These are phyloP conservation scores for Eutrema heterophyllum DNA, from an alignment of 345 rosid genomes.

Conservation along the genomic window DNA sequence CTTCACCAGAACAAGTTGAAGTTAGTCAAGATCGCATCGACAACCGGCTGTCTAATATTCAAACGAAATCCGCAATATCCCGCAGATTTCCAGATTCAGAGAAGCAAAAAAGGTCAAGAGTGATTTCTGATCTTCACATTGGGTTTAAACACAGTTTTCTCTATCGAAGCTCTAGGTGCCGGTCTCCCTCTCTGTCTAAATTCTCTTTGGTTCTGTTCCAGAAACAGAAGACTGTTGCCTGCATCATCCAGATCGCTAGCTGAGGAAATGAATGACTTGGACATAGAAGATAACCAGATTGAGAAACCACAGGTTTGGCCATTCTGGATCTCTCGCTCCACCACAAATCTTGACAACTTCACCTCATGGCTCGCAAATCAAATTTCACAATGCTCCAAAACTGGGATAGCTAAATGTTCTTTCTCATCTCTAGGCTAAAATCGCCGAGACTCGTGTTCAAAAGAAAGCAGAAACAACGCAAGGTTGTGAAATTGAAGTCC, in stretches of 20 bases:
- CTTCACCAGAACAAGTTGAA: constrained; percentile 22
- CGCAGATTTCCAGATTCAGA: constrained; percentile 20
- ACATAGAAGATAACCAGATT: constrained; percentile 40
- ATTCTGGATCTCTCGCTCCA: neutral
- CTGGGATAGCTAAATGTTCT: neutral
- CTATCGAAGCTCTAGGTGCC: neutral
- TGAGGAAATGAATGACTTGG: constrained; percentile 47
- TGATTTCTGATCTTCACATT: neutral
- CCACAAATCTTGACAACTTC: neutral
- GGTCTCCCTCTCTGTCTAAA: neutral
- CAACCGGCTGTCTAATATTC: constrained; percentile 4
- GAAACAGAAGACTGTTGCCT: constrained; percentile 65
- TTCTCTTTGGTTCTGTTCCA: constrained; percentile 10
- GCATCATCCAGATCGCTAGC: constrained; percentile 48
- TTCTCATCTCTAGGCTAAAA: constrained; percentile 13
- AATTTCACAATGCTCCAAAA: neutral
- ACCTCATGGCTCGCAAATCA: neutral
- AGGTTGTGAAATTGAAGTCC: constrained; percentile 1
- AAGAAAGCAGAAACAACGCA: neutral
- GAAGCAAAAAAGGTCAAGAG: constrained; percentile 25
- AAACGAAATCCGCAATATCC: constrained; percentile 15
- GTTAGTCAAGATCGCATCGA: constrained; percentile 1
- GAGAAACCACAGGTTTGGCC: constrained; percentile 56
- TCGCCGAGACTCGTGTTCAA: neutral
- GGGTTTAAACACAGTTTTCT: neutral